These are phyloP conservation scores for Rhynchosporium graminicola DNA, from an alignment of 2,329 filamentous ascomycete genomes.

Conservation along the genomic window DNA sequence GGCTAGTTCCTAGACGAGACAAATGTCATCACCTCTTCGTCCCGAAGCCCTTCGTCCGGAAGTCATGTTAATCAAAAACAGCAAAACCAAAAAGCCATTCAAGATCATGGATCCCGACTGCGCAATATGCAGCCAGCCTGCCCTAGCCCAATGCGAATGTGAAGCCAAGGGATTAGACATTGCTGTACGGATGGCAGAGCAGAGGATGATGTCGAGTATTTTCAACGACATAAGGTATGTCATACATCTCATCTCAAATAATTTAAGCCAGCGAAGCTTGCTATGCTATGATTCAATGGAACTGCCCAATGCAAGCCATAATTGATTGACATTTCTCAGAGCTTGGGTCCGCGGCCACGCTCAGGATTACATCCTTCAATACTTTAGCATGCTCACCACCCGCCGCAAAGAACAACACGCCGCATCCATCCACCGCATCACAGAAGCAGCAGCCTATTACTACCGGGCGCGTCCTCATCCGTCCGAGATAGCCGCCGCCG, in stretches of 20 bases:
- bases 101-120: constrained; percentile 70
- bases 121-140: constrained; percentile 64
- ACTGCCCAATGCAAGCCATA: neutral
- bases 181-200: constrained; percentile 63
- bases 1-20: constrained; percentile 7
- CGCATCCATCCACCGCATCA: constrained; percentile 57
- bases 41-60: constrained; percentile 33
- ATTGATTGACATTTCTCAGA: constrained; percentile 42
- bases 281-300: neutral
- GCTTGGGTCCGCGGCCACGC: constrained; percentile 65
- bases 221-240: constrained; percentile 65
- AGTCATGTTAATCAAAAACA: constrained; percentile 38
- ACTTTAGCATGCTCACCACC: constrained; percentile 62
- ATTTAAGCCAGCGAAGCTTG: neutral
- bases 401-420: constrained; percentile 60
- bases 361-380: constrained; percentile 67
- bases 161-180: constrained; percentile 65
- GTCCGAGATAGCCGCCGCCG: constrained; percentile 62
- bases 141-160: constrained; percentile 61
- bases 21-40: constrained; percentile 30
- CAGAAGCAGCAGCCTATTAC: constrained; percentile 56
- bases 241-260: too few relatives aligned
- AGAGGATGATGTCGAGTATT: constrained; percentile 62
- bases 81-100: constrained; percentile 42
- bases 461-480: constrained; percentile 60